Evolutionary conservation across 2,329 filamentous ascomycete genomes (phyloP).

Genomic region (Colletotrichum zoysiae): DNA sequence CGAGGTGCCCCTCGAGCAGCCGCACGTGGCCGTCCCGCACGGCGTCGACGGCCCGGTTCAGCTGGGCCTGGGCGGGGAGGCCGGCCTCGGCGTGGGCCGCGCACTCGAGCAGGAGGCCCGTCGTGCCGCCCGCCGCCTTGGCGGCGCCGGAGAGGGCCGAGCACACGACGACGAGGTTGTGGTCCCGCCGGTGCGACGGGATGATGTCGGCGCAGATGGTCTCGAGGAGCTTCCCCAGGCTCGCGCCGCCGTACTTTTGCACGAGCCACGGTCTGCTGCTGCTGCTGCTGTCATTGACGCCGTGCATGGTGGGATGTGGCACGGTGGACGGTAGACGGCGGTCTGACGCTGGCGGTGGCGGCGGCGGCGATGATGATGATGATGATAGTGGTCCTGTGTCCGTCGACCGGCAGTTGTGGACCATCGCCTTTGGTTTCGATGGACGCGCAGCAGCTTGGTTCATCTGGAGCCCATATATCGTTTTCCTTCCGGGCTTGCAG

Average conservation of each 20-base stretch:
- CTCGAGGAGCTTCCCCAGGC: constrained; percentile 90
- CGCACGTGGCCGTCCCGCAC: constrained; percentile 26
- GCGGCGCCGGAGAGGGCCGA: constrained; percentile 94
- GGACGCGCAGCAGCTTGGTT: constrained; percentile 8
- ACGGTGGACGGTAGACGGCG: background rate
- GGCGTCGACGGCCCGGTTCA: constrained; percentile 35
- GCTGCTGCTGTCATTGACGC: constrained; percentile 50
- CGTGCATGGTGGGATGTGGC: constrained; percentile 29
- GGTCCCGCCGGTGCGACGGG: constrained; percentile 53
- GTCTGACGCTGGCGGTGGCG: background rate
- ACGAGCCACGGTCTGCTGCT: constrained; percentile 78
- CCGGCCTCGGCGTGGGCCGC: constrained; percentile 43
- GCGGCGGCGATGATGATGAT: background rate
- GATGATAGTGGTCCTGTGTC: background rate
- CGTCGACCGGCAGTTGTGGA: constrained; percentile 1
- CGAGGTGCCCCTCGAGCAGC: constrained; percentile 57
- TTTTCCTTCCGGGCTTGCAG: background rate
- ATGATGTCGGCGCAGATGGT: constrained; percentile 60
- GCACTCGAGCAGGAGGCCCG: constrained; percentile 75
- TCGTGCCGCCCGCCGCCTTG: constrained; percentile 92
- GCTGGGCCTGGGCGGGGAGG: constrained; percentile 54
- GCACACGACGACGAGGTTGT: constrained; percentile 91
- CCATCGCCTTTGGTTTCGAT: background rate
- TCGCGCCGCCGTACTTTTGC: constrained; percentile 96
- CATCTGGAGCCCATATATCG: constrained; percentile 20